Percentiles rank a stretch among this genome's conserved stretches.
Evolutionary conservation across 2,329 filamentous ascomycete genomes (phyloP).

Genomic region (Colletotrichum coccodes): DNA sequence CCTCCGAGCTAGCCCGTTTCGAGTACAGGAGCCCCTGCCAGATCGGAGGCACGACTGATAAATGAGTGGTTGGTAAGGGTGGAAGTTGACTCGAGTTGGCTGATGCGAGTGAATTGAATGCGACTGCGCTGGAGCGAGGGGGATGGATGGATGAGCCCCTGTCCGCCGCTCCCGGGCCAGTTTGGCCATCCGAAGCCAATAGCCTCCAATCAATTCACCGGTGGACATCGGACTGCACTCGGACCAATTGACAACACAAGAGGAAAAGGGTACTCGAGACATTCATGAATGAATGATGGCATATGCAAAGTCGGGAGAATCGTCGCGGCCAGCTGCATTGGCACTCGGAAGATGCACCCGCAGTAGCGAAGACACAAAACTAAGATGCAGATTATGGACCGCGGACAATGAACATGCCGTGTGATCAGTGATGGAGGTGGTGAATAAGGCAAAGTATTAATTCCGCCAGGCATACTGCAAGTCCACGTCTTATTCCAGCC

Average conservation of each 20-base stretch:
- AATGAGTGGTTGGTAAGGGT: not conserved
- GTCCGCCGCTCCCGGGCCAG: slow-evolving; percentile 25
- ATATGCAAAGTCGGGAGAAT: not conserved
- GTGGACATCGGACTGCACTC: slow-evolving; percentile 16
- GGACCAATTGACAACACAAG: slow-evolving; percentile 17
- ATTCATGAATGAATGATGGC: not conserved
- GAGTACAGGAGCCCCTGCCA: slow-evolving; percentile 14
- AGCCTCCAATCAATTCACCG: not conserved
- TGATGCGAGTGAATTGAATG: not conserved
- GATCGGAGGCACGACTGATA: not conserved
- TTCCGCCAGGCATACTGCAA: not conserved
- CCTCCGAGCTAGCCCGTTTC: slow-evolving; percentile 27
- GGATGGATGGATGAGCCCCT: not conserved
- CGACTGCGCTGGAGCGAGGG: no score
- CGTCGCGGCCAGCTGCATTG: not conserved
- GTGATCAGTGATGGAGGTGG: no score
- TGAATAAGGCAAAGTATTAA: no score
- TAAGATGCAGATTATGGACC: no score
- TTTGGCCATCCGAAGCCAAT: slow-evolving; percentile 17
- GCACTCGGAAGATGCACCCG: no score
- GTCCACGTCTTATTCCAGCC: not conserved
- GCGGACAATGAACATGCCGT: no score
- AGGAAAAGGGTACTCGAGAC: not conserved
- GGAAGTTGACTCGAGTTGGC: not conserved
- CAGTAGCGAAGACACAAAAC: no score